Percentiles rank a stretch among this genome's conserved stretches.
These are phyloP conservation scores for Fusarium sp. DNA, from an alignment of 2,329 filamentous ascomycete genomes.

Conservation along the genomic window DNA sequence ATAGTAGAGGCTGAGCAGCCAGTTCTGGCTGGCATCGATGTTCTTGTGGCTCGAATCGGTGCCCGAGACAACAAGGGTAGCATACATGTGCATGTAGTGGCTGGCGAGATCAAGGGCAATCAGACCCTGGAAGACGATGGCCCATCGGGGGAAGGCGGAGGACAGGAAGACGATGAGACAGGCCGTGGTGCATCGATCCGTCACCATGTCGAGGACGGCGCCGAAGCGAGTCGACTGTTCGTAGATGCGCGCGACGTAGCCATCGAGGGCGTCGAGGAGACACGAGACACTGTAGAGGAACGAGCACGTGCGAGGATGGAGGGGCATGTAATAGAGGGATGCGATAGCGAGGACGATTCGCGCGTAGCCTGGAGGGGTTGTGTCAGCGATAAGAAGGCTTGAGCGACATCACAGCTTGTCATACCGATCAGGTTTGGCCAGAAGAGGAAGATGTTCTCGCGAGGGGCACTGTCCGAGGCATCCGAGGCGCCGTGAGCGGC, in stretches of 20 bases:
- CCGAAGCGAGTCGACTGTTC: conserved; percentile 96
- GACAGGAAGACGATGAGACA: conserved; percentile 95
- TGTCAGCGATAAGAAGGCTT: conserved; percentile 27
- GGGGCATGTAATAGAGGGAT: conserved; percentile 98
- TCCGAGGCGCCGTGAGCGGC: conserved; percentile 51
- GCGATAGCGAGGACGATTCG: conserved; percentile 86
- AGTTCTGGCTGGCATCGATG: conserved; percentile 87
- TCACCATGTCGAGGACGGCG: conserved; percentile 98
- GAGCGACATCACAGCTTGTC: conserved; percentile 37
- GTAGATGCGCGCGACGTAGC: conserved; percentile 82
- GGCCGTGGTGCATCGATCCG: conserved; percentile 95
- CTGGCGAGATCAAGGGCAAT: conserved; percentile 94
- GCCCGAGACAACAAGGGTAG: conserved; percentile 88
- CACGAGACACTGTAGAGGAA: conserved; percentile 93
- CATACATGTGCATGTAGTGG: conserved; percentile 99
- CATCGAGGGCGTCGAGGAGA: conserved; percentile 93
- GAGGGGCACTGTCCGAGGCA: conserved; percentile 51
- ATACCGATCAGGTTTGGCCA: conserved; percentile 85
- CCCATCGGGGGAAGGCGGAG: conserved; percentile 93
- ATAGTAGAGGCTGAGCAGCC: conserved; percentile 95
- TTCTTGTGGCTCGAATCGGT: conserved; percentile 89
- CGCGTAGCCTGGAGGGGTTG: conserved; percentile 70
- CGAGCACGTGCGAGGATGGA: conserved; percentile 96
- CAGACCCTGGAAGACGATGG: conserved; percentile 92
- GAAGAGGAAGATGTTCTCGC: conserved; percentile 85